Evolutionary conservation across 2,329 filamentous ascomycete species (phyloP).

Genomic region (Lasiodiplodia gonubiensis): DNA sequence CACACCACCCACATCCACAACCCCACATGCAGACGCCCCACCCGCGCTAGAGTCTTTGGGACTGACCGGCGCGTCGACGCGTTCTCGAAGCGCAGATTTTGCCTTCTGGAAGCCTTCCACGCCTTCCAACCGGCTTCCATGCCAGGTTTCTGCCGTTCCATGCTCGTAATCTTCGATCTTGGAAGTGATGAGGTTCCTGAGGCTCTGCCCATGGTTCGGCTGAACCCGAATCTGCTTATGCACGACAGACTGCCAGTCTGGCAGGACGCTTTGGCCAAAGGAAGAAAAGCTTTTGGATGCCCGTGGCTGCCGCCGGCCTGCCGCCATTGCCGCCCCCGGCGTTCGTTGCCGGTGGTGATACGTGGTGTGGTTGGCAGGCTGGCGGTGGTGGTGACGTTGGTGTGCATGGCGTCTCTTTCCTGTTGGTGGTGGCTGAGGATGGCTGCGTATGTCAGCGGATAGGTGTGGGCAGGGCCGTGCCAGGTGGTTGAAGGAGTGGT

Average conservation of each 20-base stretch:
- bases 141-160: not conserved
- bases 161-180: not conserved
- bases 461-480: not conserved
- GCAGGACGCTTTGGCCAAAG: not conserved
- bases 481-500: no score
- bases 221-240: not conserved
- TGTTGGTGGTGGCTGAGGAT: not conserved
- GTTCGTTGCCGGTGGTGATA: no score
- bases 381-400: not conserved
- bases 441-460: not conserved
- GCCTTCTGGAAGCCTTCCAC: not conserved
- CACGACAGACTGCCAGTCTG: constrained; percentile 2
- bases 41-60: not conserved
- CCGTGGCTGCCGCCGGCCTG: not conserved
- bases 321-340: not conserved
- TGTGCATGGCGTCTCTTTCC: not conserved
- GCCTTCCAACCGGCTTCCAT: not conserved
- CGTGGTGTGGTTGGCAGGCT: not conserved
- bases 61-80: not conserved
- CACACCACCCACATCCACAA: not conserved
- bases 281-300: not conserved
- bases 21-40: not conserved
- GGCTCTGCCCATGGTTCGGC: not conserved
- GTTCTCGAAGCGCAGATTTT: not conserved
- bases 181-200: no score